These are phyloP conservation scores for Ascoidea rubescens DNA, from an alignment of 805 yeast species.

Conservation along the genomic window DNA sequence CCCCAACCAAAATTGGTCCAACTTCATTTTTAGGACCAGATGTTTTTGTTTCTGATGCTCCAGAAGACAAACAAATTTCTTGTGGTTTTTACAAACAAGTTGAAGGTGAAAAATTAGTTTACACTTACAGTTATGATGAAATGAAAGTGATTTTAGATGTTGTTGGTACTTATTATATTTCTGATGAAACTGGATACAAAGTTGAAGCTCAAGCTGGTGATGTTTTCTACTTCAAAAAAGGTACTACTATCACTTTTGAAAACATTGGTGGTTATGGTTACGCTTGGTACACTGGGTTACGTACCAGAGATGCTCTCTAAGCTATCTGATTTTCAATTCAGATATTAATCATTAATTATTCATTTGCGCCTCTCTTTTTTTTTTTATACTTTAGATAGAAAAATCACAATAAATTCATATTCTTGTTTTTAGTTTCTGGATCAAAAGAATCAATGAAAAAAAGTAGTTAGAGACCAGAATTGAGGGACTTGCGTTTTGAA, in stretches of 20 bases:
- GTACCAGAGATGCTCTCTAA: background rate
- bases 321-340: background rate
- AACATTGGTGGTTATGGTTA: slow-evolving; percentile 42
- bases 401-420: too few species aligned
- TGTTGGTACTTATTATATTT: slow-evolving; percentile 41
- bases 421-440: too few species aligned
- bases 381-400: too few species aligned
- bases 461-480: too few species aligned
- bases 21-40: slow-evolving; percentile 53
- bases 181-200: slow-evolving; percentile 48
- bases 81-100: slow-evolving; percentile 62
- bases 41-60: slow-evolving; percentile 42
- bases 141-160: slow-evolving; percentile 35
- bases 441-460: too few species aligned
- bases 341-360: too few species aligned
- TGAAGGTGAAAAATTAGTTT: slow-evolving; percentile 53
- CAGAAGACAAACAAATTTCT: slow-evolving; percentile 40
- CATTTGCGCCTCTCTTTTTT: too few species aligned
- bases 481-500: too few species aligned
- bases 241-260: slow-evolving; percentile 44
- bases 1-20: slow-evolving; percentile 49
- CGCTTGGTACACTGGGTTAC: slow-evolving; percentile 21
- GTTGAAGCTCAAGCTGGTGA: slow-evolving; percentile 45
- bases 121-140: slow-evolving; percentile 32
- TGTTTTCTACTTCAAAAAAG: slow-evolving; percentile 47